Base-by-base conservation (phyloP, 495 filamentous ascomycete genomes). In the Xylaria nigripes region DNA sequence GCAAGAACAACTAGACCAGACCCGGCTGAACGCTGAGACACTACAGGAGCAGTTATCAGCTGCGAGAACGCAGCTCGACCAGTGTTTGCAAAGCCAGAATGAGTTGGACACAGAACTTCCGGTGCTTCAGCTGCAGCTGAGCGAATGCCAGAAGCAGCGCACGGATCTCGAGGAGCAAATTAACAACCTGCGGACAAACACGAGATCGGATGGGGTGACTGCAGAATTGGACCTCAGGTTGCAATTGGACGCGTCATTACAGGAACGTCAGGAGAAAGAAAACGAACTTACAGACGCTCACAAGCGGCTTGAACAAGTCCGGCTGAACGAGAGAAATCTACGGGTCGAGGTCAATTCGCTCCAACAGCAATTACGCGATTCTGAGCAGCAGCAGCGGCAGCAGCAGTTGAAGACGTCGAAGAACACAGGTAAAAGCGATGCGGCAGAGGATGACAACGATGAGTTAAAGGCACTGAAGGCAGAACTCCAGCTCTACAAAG, bases 121-220 rank as follows among this genome's bases (percentile, higher is more conserved):
- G 5, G 9, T 40, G 1, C 44, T 65, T 40, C 10, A 3, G 13
- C 19, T 4, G 1, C 27, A 61, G 21, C n/a, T 66, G 10, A 29
- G 9, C 0, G 6, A 1, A 21, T 55, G 30, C 16, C n/a, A 9
- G 42, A 15, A 12, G 22, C 15, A 53, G 5, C n/a, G 43, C 30
- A 13, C 18, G n/a, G 15, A 1, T 1, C 43, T 53, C 9, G 41
- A 47, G 22, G 10, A 27, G n/a, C 42, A 53, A 24, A 9, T 53
- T 6, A 10, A 3, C 2, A n/a, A 9, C 21, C 3, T 47, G 10
- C 5, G 15, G 3, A 0, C 0, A 8, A 15, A n/a, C 16, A 41
- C 51, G 30, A 13, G 5, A 22, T 40, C 51, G 15, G 43, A 32
- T 13, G 22, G 40, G 21, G 5, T 24, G 0, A 5, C 22, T 3